Percentiles rank a stretch among this genome's conserved stretches.
phyloP scores from a whole-genome alignment of 208 protist species.

The Phytomonas francai region DNA sequence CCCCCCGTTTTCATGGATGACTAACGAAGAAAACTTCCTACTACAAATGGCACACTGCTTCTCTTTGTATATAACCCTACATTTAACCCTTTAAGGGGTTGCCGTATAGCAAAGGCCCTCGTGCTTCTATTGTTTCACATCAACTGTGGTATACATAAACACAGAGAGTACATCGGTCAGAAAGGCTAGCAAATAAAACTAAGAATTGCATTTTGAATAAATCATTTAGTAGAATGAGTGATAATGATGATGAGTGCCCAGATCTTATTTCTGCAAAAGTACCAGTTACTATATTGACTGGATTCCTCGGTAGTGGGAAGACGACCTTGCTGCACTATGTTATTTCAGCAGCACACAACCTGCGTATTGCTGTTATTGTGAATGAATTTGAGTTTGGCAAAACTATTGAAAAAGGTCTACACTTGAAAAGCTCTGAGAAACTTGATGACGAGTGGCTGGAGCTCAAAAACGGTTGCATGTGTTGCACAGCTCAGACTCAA shows the following conservation, averaged over 20 bases:
- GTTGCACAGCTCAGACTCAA: conserved; percentile 90
- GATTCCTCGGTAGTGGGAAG: conserved; percentile 92
- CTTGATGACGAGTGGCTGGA: conserved; percentile 93
- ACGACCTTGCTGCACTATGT: conserved; percentile 92
- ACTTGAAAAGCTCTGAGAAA: conserved; percentile 87
- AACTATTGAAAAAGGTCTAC: conserved; percentile 88
- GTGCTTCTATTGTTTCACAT: neutral
- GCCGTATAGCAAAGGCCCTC: neutral
- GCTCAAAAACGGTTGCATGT: conserved; percentile 94
- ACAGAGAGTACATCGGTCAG: neutral
- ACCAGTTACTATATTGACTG: conserved; percentile 90
- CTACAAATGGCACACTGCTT: neutral
- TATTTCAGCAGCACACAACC: conserved; percentile 76
- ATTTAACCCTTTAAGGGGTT: neutral
- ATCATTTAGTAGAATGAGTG: conserved; percentile 20
- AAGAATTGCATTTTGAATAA: neutral
- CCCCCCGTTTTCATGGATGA: neutral
- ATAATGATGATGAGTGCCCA: conserved; percentile 73
- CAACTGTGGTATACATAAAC: neutral
- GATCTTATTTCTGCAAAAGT: conserved; percentile 71
- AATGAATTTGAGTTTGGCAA: conserved; percentile 91
- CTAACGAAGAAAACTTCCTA: neutral
- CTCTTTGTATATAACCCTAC: neutral
- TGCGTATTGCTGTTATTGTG: conserved; percentile 92
- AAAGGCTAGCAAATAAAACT: neutral